These are phyloP conservation scores for Apiospora hydei DNA, from an alignment of 2,329 filamentous ascomycete species.

Conservation along the genomic window DNA sequence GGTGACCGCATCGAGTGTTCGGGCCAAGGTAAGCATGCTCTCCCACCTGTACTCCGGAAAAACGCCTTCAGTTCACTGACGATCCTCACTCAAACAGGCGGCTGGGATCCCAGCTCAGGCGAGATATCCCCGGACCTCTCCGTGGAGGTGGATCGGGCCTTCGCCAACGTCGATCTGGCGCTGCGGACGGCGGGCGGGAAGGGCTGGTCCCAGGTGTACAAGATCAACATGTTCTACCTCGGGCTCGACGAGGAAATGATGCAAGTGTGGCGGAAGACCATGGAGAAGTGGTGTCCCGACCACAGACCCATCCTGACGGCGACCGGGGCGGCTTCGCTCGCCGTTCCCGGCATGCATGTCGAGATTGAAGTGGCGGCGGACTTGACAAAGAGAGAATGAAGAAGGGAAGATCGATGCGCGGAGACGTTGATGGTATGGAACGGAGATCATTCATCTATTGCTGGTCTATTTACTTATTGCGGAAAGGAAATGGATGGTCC, in stretches of 20 bases:
- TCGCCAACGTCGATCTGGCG: conserved; percentile 60
- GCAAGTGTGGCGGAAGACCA: conserved; percentile 51
- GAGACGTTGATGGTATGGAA: no score
- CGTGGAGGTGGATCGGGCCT: conserved; percentile 58
- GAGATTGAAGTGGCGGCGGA: conserved; percentile 65
- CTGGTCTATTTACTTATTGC: no score
- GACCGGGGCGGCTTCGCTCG: conserved; percentile 57
- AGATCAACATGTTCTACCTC: conserved; percentile 54
- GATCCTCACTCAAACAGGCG: conserved; percentile 33
- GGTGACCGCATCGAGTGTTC: conserved; percentile 55
- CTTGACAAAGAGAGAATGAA: conserved; percentile 28
- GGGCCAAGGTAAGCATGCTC: conserved; percentile 49
- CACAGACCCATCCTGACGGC: conserved; percentile 62
- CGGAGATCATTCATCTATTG: no score
- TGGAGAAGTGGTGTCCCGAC: conserved; percentile 57
- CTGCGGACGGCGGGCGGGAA: conserved; percentile 60
- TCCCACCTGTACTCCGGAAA: neutral
- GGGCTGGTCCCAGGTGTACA: conserved; percentile 63
- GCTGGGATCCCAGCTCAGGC: conserved; percentile 41
- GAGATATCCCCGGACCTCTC: conserved; percentile 46
- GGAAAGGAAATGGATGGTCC: no score
- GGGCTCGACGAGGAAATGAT: conserved; percentile 49
- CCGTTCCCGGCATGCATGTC: conserved; percentile 57
- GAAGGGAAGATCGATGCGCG: neutral
- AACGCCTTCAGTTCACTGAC: neutral